A percentile compares a stretch with the other conserved stretches of the same genome.
These are phyloP conservation scores for Aspergillus thermomutatus DNA, from an alignment of 2,329 filamentous ascomycete species.

Conservation along the genomic window DNA sequence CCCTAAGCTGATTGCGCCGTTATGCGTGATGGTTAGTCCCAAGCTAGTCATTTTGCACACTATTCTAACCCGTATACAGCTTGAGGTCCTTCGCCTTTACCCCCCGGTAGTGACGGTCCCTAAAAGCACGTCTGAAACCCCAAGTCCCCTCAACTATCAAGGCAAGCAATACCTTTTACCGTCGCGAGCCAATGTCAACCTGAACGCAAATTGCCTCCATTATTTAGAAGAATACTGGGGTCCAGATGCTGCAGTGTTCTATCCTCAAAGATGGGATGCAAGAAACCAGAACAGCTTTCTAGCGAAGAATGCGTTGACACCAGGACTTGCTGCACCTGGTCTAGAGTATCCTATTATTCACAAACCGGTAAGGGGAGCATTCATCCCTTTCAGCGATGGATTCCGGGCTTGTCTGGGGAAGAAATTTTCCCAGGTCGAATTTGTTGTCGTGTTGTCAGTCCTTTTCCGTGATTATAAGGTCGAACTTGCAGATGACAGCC, in stretches of 20 bases:
- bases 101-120: constrained; percentile 28
- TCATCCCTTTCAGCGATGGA: constrained; percentile 23
- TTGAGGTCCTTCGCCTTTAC: constrained; percentile 45
- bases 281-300: constrained; percentile 18
- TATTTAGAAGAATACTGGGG: constrained; percentile 23
- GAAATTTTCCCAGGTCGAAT: constrained; percentile 26
- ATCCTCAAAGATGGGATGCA: constrained; percentile 20
- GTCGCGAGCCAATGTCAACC: constrained; percentile 10
- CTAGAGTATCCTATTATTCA: constrained; percentile 19
- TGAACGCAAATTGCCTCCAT: constrained; percentile 17
- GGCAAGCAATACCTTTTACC: constrained; percentile 13
- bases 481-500: constrained; percentile 6
- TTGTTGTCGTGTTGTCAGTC: constrained; percentile 14
- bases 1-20: constrained; percentile 32
- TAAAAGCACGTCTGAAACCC: constrained; percentile 24
- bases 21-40: constrained; percentile 21
- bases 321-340: constrained; percentile 13
- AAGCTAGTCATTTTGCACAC: background rate
- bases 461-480: constrained; percentile 16
- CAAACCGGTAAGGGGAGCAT: constrained; percentile 19
- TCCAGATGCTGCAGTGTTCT: constrained; percentile 8
- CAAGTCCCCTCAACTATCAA: constrained; percentile 10
- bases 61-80: constrained; percentile 25
- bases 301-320: constrained; percentile 11
- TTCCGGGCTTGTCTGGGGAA: constrained; percentile 20